Evolutionary conservation across 257 asterid genomes (phyloP), one percentile per base, ranked within the genome.

Genomic region (Solanum pimpinellifolium): DNA sequence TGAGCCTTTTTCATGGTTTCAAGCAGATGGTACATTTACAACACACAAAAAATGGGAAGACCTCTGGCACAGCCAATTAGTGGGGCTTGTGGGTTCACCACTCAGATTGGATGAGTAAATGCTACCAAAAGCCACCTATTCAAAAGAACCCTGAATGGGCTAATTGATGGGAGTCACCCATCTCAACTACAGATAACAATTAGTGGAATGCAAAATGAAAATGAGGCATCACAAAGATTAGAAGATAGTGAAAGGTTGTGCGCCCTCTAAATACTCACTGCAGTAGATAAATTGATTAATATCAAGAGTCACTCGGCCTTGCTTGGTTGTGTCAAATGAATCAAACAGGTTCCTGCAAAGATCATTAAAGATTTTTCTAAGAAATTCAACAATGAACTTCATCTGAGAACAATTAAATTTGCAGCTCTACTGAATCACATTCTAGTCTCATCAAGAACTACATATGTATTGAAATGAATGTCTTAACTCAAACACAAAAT

Each of bases 241-340:
- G 52, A 8, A 66, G 49, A 81, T 49, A 68, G 39, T 46, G 87
- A 68, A 66, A 23, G 46, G 42, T 29, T 59, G 52, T 60, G 13
- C 68, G 7, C 49, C 56, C 86, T 52, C 29, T 39, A 69, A 62
- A 73, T 73, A 93, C 98, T 94, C 90, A 94, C 98, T 90, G 94
- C 98, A 95, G 91, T 92, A 94, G 81, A 94, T 78, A 88, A 95
- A 95, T 89, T 95, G 98, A 90, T 95, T 95, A 86, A 95, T 90
- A 91, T 95, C 98, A 70, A 95, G 96, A 90, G 95, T 92, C 88
- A 94, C 96, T 88, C 98, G 90, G 86, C 98, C 98, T 90, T 92
- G 94, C 90, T 92, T 94, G 94, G 94, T 90, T 52, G 95, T 91
- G 87, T 95, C 98, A 88, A 95, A 95, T 86, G 98, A 95, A 89